Conservation (phyloP, 1,284 basidiomycete species). For the Phlebopus sp. region DNA sequence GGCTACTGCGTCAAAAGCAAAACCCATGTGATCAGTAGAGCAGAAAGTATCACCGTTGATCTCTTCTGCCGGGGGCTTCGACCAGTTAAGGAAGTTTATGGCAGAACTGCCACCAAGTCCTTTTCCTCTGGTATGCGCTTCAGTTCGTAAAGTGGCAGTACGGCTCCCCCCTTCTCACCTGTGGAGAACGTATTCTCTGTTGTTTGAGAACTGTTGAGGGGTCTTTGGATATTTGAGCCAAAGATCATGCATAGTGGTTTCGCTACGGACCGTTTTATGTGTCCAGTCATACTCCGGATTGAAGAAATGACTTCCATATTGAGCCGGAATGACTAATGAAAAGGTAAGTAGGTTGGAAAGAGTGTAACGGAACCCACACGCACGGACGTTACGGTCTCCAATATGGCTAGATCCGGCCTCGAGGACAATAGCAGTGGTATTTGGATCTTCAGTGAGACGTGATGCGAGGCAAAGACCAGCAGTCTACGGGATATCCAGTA, state of each 20-base stretch:
- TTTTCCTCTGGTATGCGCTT: constrained; percentile 1
- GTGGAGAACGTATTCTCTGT: background rate
- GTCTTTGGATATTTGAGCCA: background rate
- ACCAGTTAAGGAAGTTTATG: constrained; percentile 6
- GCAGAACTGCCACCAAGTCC: constrained; percentile 5
- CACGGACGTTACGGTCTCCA: constrained; percentile 31
- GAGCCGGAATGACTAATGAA: constrained; percentile 13
- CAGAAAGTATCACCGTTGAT: constrained; percentile 1
- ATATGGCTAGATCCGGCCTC: constrained; percentile 38
- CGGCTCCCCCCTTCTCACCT: background rate
- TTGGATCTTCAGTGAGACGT: constrained; percentile 41
- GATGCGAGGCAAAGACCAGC: constrained; percentile 43
- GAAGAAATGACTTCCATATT: constrained; percentile 19
- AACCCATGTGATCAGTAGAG: background rate
- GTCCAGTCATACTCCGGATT: constrained; percentile 31
- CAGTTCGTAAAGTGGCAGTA: background rate
- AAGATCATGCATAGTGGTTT: constrained; percentile 18
- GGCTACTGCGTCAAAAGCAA: background rate
- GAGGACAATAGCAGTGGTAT: constrained; percentile 38
- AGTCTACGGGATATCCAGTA: constrained; percentile 15
- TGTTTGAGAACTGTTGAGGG: background rate
- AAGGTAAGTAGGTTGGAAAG: background rate
- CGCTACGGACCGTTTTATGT: constrained; percentile 27
- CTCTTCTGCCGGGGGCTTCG: constrained; percentile 2
- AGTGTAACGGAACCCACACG: background rate